These are phyloP conservation scores for Plectosphaerella plurivora DNA, from an alignment of 2,329 filamentous ascomycete genomes.

Conservation along the genomic window DNA sequence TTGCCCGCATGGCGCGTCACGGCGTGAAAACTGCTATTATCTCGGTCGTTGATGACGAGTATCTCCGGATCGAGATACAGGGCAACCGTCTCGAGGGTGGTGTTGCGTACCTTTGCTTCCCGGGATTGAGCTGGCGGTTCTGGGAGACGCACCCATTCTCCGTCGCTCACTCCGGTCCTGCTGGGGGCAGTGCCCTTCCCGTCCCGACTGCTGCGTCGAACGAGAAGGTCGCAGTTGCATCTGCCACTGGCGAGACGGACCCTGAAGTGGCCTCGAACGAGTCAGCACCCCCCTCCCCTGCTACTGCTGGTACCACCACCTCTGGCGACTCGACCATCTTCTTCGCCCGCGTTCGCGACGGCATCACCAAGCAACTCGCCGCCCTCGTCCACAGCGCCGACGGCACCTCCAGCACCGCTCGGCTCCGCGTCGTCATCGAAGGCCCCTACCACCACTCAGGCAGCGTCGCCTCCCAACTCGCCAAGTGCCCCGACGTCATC, in stretches of 20 bases:
- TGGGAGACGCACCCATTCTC: constrained; percentile 34
- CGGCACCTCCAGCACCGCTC: neutral
- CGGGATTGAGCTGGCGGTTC: constrained; percentile 26
- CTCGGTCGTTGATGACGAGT: constrained; percentile 20
- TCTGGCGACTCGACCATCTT: constrained; percentile 11
- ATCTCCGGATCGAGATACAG: constrained; percentile 25
- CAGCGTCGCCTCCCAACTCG: constrained; percentile 10
- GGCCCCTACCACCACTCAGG: constrained; percentile 18
- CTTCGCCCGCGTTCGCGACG: constrained; percentile 16
- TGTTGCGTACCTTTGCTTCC: constrained; percentile 29
- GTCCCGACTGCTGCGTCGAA: neutral
- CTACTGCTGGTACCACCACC: too few species aligned
- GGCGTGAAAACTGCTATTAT: constrained; percentile 18
- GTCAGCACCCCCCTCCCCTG: neutral
- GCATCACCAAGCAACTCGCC: constrained; percentile 16
- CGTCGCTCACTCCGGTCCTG: constrained; percentile 10
- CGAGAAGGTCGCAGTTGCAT: neutral
- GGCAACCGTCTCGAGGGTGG: constrained; percentile 14
- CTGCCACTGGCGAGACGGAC: neutral
- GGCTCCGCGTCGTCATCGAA: constrained; percentile 6
- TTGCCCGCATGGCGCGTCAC: constrained; percentile 16
- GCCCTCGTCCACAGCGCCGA: neutral
- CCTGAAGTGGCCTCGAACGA: neutral
- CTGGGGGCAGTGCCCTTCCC: neutral
- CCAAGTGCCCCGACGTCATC: constrained; percentile 18